Evolutionary conservation across 768 basidiomycete species (phyloP).

Genomic region (Phlebiopsis gigantea): DNA sequence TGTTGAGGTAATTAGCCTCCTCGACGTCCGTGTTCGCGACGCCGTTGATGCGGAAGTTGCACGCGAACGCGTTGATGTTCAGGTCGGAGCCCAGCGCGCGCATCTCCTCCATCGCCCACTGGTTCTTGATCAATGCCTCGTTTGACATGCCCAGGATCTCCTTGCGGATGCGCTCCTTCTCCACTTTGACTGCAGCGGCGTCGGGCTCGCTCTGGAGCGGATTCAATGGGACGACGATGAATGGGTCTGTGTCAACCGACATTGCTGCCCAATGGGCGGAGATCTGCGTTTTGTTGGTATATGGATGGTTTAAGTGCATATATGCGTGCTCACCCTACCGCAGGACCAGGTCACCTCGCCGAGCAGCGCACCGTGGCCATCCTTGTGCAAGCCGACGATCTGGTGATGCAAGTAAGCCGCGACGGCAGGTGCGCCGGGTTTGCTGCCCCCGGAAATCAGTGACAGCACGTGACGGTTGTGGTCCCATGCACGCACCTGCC

Average conservation of each 20-base stretch:
- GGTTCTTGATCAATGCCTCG: conserved; percentile 26
- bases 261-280: conserved; percentile 38
- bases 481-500: conserved; percentile 32
- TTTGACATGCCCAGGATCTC: conserved; percentile 27
- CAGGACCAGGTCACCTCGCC: conserved; percentile 34
- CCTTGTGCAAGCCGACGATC: conserved; percentile 34
- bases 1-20: conserved; percentile 38
- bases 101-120: conserved; percentile 22
- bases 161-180: conserved; percentile 28
- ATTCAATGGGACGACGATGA: conserved; percentile 38
- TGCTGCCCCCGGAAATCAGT: conserved; percentile 24
- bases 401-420: conserved; percentile 33
- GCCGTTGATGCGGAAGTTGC: conserved; percentile 36
- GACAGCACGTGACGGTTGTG: background rate
- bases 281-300: background rate
- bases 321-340: conserved; percentile 25
- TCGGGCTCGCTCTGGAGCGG: conserved; percentile 29
- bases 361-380: conserved; percentile 35
- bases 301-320: background rate
- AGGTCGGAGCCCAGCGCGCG: conserved; percentile 35
- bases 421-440: conserved; percentile 40
- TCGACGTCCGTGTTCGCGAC: conserved; percentile 31
- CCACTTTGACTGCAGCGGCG: conserved; percentile 20
- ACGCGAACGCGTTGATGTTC: conserved; percentile 39
- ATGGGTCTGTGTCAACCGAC: conserved; percentile 25